Base-by-base conservation (phyloP, 2,329 filamentous ascomycete genomes). In the Neofusicoccum kwambonambiense region DNA sequence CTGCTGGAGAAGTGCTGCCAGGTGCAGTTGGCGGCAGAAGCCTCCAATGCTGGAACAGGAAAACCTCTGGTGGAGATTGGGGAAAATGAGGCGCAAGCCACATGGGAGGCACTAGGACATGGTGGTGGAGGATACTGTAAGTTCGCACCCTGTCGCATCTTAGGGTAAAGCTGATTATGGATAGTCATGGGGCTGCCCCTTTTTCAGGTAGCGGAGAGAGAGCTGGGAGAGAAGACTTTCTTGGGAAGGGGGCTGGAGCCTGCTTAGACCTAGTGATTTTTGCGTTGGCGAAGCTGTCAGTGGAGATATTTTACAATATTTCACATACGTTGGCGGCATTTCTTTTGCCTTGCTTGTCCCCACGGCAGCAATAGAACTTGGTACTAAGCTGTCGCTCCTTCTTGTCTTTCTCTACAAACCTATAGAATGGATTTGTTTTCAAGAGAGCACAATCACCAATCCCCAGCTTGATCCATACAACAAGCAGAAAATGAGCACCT, bases 31-130 rank as follows among this genome's bases (percentile, higher is more conserved):
- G 67, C 84, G 66, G 83, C 82, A 3, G 83, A 85, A 69, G 83
- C 83, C 0, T 82, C 83, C 0, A 86, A 86, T 0, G 84, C 75
- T 0, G 89, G 89, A 0, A 80, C 86, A 2, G 90, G 89, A 1
- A 82, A 83, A 0, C 77, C 83, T 72, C 90, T 89, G 0, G 78
- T 90, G 34, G 88, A 89, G 75, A 89, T 93, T 70, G 80, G 83
- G 7, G 85, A 89, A 1, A 85, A 87, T 60, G 89, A 92, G 73
- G 90, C 90, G 0, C 78, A 74, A 17, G 90, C 85, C 70, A 92
- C 90, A 0, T 87, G 86, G 70, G 49, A 51, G 13, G 11, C 49
- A 0, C 7, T 51, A 27, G 49, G 49, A 1, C 49, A 51, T 8
- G 17, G 4, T 3, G 49, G 27, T 9, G 45, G 49, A 19, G 27